A percentile compares a stretch with the other conserved stretches of the same genome.
Conservation (phyloP, 2,329 filamentous ascomycete genomes). For the Mollisiaceae sp. region DNA sequence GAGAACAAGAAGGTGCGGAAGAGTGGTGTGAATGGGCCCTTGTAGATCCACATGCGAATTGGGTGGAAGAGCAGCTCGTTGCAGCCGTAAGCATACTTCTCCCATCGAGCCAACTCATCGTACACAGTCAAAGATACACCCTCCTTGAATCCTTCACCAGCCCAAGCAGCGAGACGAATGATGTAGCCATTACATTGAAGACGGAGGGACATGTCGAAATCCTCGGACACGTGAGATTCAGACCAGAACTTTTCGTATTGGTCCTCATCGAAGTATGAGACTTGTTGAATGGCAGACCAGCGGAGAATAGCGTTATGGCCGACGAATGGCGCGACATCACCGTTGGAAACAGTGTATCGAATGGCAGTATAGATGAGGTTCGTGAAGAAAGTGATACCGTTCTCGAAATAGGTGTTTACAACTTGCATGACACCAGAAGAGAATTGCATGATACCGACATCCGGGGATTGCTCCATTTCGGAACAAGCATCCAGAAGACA, state of each 20-base stretch:
- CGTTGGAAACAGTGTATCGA: constrained; percentile 76
- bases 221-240: constrained; percentile 78
- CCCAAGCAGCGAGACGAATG: constrained; percentile 74
- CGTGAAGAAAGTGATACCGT: constrained; percentile 73
- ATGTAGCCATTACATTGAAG: constrained; percentile 75
- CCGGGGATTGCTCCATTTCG: constrained; percentile 80
- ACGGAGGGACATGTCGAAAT: constrained; percentile 82
- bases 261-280: constrained; percentile 71
- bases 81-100: constrained; percentile 86
- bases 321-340: constrained; percentile 79
- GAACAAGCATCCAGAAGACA: constrained; percentile 80
- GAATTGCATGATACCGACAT: constrained; percentile 81
- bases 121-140: constrained; percentile 85
- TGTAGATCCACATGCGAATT: constrained; percentile 72
- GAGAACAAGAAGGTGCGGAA: constrained; percentile 77
- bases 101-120: constrained; percentile 83
- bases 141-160: constrained; percentile 79
- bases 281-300: constrained; percentile 77
- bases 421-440: constrained; percentile 82
- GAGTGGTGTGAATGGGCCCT: constrained; percentile 78
- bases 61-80: constrained; percentile 84
- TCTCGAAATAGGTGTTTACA: constrained; percentile 74
- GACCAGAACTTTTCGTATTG: constrained; percentile 83
- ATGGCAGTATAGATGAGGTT: constrained; percentile 80
- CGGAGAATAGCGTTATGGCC: constrained; percentile 81